These are phyloP conservation scores for Aspergillus sp. DNA, from an alignment of 2,329 filamentous ascomycete species.

Conservation along the genomic window DNA sequence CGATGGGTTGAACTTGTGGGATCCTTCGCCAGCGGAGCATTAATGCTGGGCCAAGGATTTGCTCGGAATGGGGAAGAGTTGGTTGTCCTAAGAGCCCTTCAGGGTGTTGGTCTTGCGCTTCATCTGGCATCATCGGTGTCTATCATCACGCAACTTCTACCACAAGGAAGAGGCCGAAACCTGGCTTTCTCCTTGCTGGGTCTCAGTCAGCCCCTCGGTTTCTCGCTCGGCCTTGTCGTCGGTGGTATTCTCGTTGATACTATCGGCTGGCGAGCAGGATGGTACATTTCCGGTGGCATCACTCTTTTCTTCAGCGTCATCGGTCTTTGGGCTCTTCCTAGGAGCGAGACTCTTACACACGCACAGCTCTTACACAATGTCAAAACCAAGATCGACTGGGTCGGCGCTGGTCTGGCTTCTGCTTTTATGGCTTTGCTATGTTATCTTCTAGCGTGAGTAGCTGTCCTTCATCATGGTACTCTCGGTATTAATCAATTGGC, in stretches of 20 bases:
- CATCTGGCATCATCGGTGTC: conserved; percentile 47
- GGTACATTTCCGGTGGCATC: conserved; percentile 44
- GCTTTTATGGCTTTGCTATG: conserved; percentile 46
- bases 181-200: conserved; percentile 50
- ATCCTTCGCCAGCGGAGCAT: conserved; percentile 39
- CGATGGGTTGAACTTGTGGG: conserved; percentile 44
- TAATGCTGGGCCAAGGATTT: conserved; percentile 43
- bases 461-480: background rate
- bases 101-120: conserved; percentile 44
- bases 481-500: background rate
- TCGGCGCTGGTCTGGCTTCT: conserved; percentile 45
- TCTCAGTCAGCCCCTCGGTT: conserved; percentile 48
- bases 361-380: conserved; percentile 7
- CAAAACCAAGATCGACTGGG: conserved; percentile 47
- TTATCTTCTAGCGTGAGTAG: conserved; percentile 46
- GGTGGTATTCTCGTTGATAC: conserved; percentile 42
- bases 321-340: conserved; percentile 38
- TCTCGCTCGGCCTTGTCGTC: conserved; percentile 45
- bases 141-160: conserved; percentile 45
- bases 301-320: conserved; percentile 37
- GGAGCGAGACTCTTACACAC: conserved; percentile 3
- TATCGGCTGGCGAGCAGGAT: conserved; percentile 51
- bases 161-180: conserved; percentile 45
- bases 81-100: conserved; percentile 44
- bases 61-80: conserved; percentile 37